phyloP scores from a whole-genome alignment of 1,284 basidiomycete species.

The Ceratobasidium sp. region DNA sequence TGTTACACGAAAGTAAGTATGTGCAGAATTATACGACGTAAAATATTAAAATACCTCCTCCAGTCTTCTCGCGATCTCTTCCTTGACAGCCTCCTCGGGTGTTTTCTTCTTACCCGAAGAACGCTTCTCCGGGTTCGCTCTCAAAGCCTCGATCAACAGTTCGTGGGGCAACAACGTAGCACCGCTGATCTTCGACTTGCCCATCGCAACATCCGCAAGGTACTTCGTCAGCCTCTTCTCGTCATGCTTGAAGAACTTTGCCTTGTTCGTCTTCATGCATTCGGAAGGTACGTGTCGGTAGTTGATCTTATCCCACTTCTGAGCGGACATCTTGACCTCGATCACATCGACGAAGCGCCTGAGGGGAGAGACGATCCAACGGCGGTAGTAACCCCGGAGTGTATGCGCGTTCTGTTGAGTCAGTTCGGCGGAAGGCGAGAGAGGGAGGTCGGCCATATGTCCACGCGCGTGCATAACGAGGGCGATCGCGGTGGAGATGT shows the following conservation, averaged over 20 bases:
- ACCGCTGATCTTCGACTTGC: conserved; percentile 69
- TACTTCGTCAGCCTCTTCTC: conserved; percentile 69
- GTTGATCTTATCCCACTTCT: conserved; percentile 65
- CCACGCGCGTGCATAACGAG: conserved; percentile 63
- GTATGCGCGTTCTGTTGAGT: conserved; percentile 56
- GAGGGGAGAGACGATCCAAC: conserved; percentile 69
- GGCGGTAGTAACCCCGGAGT: conserved; percentile 68
- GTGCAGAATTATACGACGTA: neutral
- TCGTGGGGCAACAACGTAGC: conserved; percentile 73
- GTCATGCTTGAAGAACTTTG: conserved; percentile 70
- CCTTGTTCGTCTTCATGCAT: conserved; percentile 71
- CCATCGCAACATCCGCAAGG: conserved; percentile 67
- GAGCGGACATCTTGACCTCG: conserved; percentile 73
- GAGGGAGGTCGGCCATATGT: conserved; percentile 50
- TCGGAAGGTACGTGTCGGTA: conserved; percentile 66
- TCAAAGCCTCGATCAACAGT: conserved; percentile 61
- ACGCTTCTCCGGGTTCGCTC: neutral
- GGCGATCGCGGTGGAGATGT: conserved; percentile 73
- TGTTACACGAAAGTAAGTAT: neutral
- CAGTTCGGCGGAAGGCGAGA: conserved; percentile 53
- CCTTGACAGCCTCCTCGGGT: conserved; percentile 34
- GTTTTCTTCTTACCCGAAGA: conserved; percentile 1
- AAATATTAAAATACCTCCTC: conserved; percentile 32
- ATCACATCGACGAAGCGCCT: conserved; percentile 64
- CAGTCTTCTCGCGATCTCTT: conserved; percentile 40